These are phyloP conservation scores for Rhododendron molle DNA, from an alignment of 148 eudicot genomes.

Conservation along the genomic window DNA sequence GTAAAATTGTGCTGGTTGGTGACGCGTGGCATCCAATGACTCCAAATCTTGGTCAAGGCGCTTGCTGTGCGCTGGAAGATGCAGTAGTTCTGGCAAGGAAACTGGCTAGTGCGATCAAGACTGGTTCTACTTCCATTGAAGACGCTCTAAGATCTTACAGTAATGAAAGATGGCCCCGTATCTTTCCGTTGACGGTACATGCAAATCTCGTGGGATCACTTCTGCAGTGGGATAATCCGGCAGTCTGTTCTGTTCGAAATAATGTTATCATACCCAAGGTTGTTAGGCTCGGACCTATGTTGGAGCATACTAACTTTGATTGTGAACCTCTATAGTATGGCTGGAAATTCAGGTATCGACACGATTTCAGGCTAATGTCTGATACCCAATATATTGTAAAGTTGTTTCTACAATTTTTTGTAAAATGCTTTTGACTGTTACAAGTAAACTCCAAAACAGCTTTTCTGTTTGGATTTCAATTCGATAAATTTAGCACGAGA, in stretches of 20 bases:
- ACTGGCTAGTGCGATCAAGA: slow-evolving; percentile 41
- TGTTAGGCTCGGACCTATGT: slow-evolving; percentile 45
- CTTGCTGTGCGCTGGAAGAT: slow-evolving; percentile 86
- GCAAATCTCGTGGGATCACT: slow-evolving; percentile 73
- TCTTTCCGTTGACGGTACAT: slow-evolving; percentile 59
- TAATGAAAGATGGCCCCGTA: slow-evolving; percentile 60
- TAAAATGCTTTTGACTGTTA: not conserved
- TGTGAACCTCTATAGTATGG: slow-evolving; percentile 33
- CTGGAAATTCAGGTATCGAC: not conserved
- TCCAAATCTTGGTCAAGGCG: slow-evolving; percentile 97
- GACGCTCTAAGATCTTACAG: slow-evolving; percentile 61
- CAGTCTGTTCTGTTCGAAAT: slow-evolving; percentile 52
- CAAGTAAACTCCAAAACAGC: not conserved
- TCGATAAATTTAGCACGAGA: not conserved
- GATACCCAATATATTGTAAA: not conserved
- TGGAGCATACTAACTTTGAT: slow-evolving; percentile 67
- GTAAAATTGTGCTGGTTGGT: slow-evolving; percentile 77
- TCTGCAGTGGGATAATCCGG: slow-evolving; percentile 65
- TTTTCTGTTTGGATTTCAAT: not conserved
- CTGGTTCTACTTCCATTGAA: slow-evolving; percentile 37
- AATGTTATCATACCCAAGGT: slow-evolving; percentile 59
- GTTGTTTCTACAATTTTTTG: not conserved
- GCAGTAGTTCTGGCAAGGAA: slow-evolving; percentile 62
- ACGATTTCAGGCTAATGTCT: not conserved
- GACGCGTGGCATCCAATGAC: slow-evolving; percentile 99